Conservation (phyloP, 148 eudicot genomes). For the Vaccinium corymbosum region DNA sequence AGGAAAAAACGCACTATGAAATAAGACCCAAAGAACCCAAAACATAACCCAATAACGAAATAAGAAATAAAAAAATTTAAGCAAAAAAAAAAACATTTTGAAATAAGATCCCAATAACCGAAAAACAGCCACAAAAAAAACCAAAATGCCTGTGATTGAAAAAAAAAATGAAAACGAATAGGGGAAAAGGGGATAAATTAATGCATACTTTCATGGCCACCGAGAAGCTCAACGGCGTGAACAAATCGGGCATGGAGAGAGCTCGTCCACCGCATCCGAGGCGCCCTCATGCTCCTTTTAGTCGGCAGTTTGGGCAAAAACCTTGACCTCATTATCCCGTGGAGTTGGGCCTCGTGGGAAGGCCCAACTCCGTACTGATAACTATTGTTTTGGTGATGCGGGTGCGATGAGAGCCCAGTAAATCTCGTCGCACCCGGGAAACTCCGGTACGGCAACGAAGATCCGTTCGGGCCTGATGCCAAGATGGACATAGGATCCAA, state of each 20-base stretch:
- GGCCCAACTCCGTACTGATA: slow-evolving; percentile 23
- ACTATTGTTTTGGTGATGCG: slow-evolving; percentile 16
- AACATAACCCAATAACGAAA: background rate
- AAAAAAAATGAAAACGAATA: no score
- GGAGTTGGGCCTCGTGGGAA: slow-evolving; percentile 20
- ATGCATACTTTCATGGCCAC: slow-evolving; percentile 57
- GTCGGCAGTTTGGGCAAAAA: slow-evolving; percentile 41
- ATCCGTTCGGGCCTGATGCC: slow-evolving; percentile 22
- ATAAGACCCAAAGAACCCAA: background rate
- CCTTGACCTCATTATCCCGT: slow-evolving; percentile 45
- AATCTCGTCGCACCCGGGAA: slow-evolving; percentile 16
- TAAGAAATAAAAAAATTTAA: background rate
- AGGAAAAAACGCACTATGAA: background rate
- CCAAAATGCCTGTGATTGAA: no score
- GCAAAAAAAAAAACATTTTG: background rate
- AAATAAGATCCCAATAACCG: background rate
- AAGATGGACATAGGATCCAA: slow-evolving; percentile 34
- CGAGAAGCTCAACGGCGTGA: slow-evolving; percentile 58
- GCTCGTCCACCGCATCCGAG: slow-evolving; percentile 60
- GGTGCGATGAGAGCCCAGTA: slow-evolving; percentile 16
- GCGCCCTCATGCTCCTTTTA: slow-evolving; percentile 53
- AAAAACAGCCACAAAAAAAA: no score
- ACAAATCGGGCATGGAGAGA: slow-evolving; percentile 52
- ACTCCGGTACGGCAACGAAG: slow-evolving; percentile 18
- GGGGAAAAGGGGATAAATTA: background rate